phyloP scores from a whole-genome alignment of 768 basidiomycete genomes.

The Lactarius psammicola region DNA sequence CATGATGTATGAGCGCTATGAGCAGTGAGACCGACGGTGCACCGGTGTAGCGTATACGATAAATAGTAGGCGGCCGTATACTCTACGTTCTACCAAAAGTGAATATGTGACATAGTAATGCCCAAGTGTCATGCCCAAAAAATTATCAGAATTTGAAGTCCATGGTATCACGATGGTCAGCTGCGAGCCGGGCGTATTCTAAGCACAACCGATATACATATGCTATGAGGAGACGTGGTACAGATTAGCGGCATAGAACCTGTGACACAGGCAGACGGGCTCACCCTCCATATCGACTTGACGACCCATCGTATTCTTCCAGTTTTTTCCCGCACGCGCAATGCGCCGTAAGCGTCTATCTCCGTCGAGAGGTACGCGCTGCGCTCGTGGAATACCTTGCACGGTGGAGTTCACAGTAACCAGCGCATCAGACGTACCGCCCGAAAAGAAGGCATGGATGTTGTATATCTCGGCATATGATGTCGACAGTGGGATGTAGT shows the following conservation, averaged over 20 bases:
- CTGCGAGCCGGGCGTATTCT: constrained; percentile 83
- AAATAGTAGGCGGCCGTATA: background rate
- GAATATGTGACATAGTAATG: background rate
- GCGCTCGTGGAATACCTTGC: constrained; percentile 35
- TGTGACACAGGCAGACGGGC: constrained; percentile 31
- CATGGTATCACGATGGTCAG: constrained; percentile 83
- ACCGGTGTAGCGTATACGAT: background rate
- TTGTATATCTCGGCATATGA: constrained; percentile 93
- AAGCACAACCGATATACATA: constrained; percentile 86
- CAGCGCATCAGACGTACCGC: constrained; percentile 63
- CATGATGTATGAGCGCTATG: background rate
- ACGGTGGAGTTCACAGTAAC: constrained; percentile 51
- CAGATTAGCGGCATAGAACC: constrained; percentile 22
- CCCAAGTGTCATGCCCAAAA: background rate
- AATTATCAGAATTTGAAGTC: constrained; percentile 31
- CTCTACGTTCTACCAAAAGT: constrained; percentile 9
- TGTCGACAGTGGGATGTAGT: constrained; percentile 89
- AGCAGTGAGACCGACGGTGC: background rate
- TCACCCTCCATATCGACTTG: constrained; percentile 90
- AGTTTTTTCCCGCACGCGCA: constrained; percentile 87
- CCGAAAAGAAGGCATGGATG: constrained; percentile 89
- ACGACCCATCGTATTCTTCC: constrained; percentile 83
- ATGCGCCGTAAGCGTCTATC: constrained; percentile 76
- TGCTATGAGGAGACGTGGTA: constrained; percentile 42
- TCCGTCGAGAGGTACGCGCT: constrained; percentile 50